Conservation (phyloP, 306 rosid genomes). For the Cicer judaicum region DNA sequence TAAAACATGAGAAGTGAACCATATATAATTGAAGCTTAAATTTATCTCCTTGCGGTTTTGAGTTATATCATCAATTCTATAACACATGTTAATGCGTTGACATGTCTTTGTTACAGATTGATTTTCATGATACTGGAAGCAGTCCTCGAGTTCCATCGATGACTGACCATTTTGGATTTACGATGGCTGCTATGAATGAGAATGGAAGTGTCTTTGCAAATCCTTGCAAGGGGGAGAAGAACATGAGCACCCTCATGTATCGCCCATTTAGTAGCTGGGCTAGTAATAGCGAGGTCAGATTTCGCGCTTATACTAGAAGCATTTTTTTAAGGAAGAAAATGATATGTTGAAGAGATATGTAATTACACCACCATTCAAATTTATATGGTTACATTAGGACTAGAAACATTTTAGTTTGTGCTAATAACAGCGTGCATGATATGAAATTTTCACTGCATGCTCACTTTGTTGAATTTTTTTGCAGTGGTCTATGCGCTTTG, state of each 20-base stretch:
- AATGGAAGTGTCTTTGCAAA: constrained; percentile 85
- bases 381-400: constrained; percentile 13
- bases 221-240: constrained; percentile 92
- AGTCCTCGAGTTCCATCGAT: constrained; percentile 93
- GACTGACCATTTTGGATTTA: constrained; percentile 97
- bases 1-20: constrained; percentile 25
- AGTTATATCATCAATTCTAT: constrained; percentile 9
- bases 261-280: constrained; percentile 98
- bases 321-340: constrained; percentile 25
- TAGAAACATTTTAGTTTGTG: constrained; percentile 11
- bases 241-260: constrained; percentile 94
- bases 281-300: constrained; percentile 84
- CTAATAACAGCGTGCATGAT: constrained; percentile 13
- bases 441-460: constrained; percentile 33
- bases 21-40: constrained; percentile 23
- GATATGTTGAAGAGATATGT: neutral
- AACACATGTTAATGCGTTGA: constrained; percentile 16
- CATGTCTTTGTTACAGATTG: constrained; percentile 65
- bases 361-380: constrained; percentile 14
- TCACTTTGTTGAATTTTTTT: constrained; percentile 44
- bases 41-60: neutral
- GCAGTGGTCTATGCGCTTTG: constrained; percentile 98
- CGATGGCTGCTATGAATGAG: constrained; percentile 93
- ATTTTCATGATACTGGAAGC: constrained; percentile 93
- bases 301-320: constrained; percentile 18